phyloP scores from a whole-genome alignment of 176 grass and related monocot genomes.

The Musa acuminata region DNA sequence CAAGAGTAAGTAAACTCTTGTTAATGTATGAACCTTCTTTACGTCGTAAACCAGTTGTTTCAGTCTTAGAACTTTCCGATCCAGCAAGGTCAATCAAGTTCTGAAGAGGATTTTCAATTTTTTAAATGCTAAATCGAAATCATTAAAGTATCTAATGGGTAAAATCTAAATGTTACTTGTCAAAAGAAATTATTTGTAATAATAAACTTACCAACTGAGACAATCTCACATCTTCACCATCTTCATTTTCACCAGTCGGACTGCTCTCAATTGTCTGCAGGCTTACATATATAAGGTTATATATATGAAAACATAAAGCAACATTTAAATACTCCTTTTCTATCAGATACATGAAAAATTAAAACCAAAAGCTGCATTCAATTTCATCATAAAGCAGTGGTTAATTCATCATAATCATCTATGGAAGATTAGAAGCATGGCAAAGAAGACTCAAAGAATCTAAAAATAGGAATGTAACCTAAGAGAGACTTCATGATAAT shows the following conservation, averaged over 20 bases:
- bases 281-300: conserved; percentile 10
- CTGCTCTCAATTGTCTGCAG: conserved; percentile 92
- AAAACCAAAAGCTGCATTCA: background rate
- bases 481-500: too few relatives aligned
- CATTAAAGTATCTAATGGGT: conserved; percentile 3
- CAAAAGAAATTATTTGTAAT: background rate
- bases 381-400: background rate
- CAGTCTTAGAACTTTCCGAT: conserved; percentile 95
- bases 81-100: conserved; percentile 99
- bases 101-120: conserved; percentile 28
- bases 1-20: conserved; percentile 96
- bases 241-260: conserved; percentile 65
- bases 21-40: conserved; percentile 99
- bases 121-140: background rate
- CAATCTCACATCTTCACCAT: conserved; percentile 71
- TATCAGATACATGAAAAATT: background rate
- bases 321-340: background rate
- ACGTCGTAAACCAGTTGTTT: conserved; percentile 89
- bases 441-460: too few relatives aligned
- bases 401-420: too few relatives aligned
- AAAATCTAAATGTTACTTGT: conserved; percentile 17
- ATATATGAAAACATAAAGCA: too few relatives aligned
- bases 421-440: too few relatives aligned
- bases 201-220: conserved; percentile 67
- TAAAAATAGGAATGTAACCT: too few relatives aligned